Evolutionary conservation across 108 stramenopile genomes (phyloP), one percentile per base, ranked within the genome.

Genomic region (Aurantiochytrium sp.): DNA sequence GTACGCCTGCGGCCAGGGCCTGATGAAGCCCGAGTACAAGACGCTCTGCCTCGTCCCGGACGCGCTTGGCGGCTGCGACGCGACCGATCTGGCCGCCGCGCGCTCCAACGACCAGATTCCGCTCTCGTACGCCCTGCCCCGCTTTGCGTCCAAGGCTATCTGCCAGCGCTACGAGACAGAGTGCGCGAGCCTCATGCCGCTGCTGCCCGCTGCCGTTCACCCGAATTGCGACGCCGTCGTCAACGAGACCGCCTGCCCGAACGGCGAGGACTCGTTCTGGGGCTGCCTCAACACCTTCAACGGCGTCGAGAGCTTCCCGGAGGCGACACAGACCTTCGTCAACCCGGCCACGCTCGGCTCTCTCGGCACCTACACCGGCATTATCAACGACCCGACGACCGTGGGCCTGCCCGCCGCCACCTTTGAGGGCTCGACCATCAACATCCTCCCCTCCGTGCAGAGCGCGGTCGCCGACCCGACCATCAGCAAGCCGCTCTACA

Each of bases 1-100:
- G 73, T 81, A 48, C 27, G 45, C 45, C 42, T 81, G 73, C 73
- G n/a, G 42, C 73, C 45, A 41, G 27, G 45, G 45, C 36, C 45
- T 81, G 6, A 81, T 81, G 73, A 81, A 81, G 73, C 73, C 45
- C 15, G 36, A 81, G 73, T 24, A 2, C 45, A 81, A 81, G 45
- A 22, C 42, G n/a, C 73, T 81, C 32, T 81, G 73, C 45, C 39
- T 81, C 12, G 73, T 81, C 45, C 73, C 73, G 15, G 59, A 65
- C 19, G 59, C 15, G 34, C 24, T 65, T 2, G 73, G 73, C 15
- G 73, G 73, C 21, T 81, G 73, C 45, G 45, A 81, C 39, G 45
- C 45, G 17, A 30, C 27, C 0, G 73, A 81, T 24, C 42, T 81
- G 10, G 45, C 73, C 42, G 15, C 21, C 19, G 39, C 73, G 21